Evolutionary conservation across 139 green algal species (phyloP), one percentile per base, ranked within the genome.

Genomic region (Astrephomene gubernaculifera): DNA sequence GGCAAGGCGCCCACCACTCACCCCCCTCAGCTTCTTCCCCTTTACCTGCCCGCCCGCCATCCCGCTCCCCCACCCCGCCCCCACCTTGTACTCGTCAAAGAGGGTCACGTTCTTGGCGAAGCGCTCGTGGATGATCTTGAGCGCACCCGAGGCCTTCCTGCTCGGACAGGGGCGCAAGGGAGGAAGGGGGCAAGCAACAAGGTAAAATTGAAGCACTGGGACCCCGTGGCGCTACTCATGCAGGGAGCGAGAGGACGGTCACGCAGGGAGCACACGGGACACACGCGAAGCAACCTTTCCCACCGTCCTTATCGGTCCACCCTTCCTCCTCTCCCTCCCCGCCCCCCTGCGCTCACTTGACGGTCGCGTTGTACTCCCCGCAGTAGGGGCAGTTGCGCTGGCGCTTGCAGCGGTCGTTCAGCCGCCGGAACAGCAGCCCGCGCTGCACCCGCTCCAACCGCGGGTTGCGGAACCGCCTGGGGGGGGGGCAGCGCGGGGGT

Each of bases 111-210:
- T 93, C 85, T 98, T 99, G 38, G 45, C 29, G 85, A 96, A 99
- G 80, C 93, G 94, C 79, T 99, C 96, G 87, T 99, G 97, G 14
- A 98, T 63, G 38, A 99, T 96, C 91, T 97, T 97, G 36, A 98
- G 86, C n/a, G 57, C 90, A 27, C 93, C 93, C 0, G 92, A 90
- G 0, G 90, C 89, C 90, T 98, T 98, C 87, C 93, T 94, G 90
- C 67, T 27, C 25, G 38, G 12, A 49, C 6, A 38, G 38, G 27
- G 36, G 25, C 10, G 69, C 24, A 0, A 41, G 27, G 36, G 21
- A 33, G 31, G 63, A 21, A 43, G 1, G 31, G 8, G 63, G 54
- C 21, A 5, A 65, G 14, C 5, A 36, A 29, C 27, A 36, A 2
- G 60, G 19, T 3, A 8, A 36, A 7, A 4, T 3, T 36, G 60